Base-by-base conservation (phyloP, 306 rosid species). In the Ziziphus jujuba region DNA sequence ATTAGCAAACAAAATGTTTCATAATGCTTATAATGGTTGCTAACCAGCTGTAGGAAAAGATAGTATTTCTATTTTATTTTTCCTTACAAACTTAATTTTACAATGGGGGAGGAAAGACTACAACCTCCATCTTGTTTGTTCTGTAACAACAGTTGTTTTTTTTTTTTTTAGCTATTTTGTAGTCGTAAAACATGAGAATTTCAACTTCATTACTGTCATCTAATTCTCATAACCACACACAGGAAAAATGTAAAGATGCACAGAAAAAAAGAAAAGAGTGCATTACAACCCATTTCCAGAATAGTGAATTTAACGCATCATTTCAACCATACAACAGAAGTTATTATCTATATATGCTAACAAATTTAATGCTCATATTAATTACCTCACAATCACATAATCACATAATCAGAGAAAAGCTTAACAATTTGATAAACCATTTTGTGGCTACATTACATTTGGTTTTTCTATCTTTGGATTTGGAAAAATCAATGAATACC, bases 1-100 rank as follows among this genome's bases (percentile, higher is more conserved):
- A 72, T 78, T 50, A 68, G 79, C 67, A 59, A 74, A 48, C 61
- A 75, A 49, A 68, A 43, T 40, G 34, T 60, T 60, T 65, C 60
- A 44, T 33, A 53, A 28, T 62, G 61, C 62, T 28, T 53, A 33
- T 64, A 65, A 55, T 55, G 68, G 16, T 77, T 12, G 60, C 72
- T 43, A 44, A 72, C 44, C 31, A 40, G 57, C 56, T 16, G 49
- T 59, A 38, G 67, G 58, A 59, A 70, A 54, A 5, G 33, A 61
- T 54, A 62, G 35, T 2, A n/a, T 17, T 23, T 47, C 7, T 1
- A 31, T 43, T 64, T 64, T n/a, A n/a, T n/a, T 12, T 16, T 59
- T n/a, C 8, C 15, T 5, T 63, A 7, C 25, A 15, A 24, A 17
- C 59, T 23, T 47, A 17, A 2, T 16, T 24, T 31, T 49, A 35